These are phyloP conservation scores for Termitomyces sp. DNA, from an alignment of 768 basidiomycete species.

Conservation along the genomic window DNA sequence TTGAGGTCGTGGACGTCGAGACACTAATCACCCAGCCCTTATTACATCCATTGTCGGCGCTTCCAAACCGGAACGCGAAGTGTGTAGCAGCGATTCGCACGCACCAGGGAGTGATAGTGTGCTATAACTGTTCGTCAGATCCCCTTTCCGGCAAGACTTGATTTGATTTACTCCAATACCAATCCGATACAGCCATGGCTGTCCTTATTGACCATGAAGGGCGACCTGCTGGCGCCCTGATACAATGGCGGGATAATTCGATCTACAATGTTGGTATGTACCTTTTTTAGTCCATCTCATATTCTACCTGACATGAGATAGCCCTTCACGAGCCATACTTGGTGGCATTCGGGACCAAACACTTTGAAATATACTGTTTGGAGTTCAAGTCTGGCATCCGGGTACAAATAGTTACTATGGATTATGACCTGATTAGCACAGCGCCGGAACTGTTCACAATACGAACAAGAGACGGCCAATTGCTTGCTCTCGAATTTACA, in stretches of 20 bases:
- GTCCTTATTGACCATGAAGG: slow-evolving; percentile 10
- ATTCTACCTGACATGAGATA: slow-evolving; percentile 21
- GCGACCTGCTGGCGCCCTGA: background rate
- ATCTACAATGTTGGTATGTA: slow-evolving; percentile 8
- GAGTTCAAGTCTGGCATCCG: slow-evolving; percentile 64
- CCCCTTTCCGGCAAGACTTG: background rate
- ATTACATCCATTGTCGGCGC: slow-evolving; percentile 56
- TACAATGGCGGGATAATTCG: slow-evolving; percentile 7
- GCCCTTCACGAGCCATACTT: slow-evolving; percentile 78
- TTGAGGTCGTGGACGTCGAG: slow-evolving; percentile 49
- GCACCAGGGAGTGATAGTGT: slow-evolving; percentile 71
- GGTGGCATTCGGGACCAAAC: slow-evolving; percentile 71
- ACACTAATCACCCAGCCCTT: slow-evolving; percentile 74
- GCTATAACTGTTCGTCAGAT: slow-evolving; percentile 63
- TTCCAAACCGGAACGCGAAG: slow-evolving; percentile 56
- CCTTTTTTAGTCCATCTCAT: background rate
- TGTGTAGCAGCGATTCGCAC: slow-evolving; percentile 78
- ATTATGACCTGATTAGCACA: slow-evolving; percentile 14
- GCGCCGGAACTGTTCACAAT: slow-evolving; percentile 10
- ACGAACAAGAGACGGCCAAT: slow-evolving; percentile 5
- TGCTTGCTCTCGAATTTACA: slow-evolving; percentile 14
- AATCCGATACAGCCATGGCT: background rate
- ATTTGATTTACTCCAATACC: background rate
- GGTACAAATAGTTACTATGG: slow-evolving; percentile 66
- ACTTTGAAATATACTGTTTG: slow-evolving; percentile 74